Evolutionary conservation across 164 flowering plant genomes (phyloP).

Genomic region (Liquidambar formosana): DNA sequence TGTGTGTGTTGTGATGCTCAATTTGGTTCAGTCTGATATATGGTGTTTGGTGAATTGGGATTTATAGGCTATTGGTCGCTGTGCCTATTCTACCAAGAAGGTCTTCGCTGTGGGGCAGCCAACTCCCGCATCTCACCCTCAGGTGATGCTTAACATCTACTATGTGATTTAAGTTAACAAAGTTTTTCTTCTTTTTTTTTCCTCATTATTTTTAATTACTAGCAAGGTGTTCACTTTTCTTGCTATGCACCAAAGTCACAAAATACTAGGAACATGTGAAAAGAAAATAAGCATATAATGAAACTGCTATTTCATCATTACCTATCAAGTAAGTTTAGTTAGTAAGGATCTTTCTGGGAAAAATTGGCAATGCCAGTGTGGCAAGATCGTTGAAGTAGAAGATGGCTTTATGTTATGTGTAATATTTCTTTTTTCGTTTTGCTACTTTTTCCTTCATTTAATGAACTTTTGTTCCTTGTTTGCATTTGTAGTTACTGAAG

Average conservation of each 20-base stretch:
- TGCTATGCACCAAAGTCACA: not conserved
- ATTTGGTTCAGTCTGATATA: slow-evolving; percentile 1
- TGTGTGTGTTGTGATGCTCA: too few relatives aligned
- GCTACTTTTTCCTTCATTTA: not conserved
- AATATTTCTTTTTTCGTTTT: not conserved
- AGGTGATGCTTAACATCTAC: slow-evolving; percentile 41
- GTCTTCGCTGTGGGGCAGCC: slow-evolving; percentile 80
- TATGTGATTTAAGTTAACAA: not conserved
- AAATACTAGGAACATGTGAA: not conserved
- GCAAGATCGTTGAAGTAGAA: not conserved
- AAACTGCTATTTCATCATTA: too few relatives aligned
- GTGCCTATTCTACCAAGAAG: slow-evolving; percentile 42
- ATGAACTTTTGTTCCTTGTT: not conserved
- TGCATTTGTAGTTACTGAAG: slow-evolving; percentile 50
- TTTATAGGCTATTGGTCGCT: slow-evolving; percentile 30
- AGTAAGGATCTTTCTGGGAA: too few relatives aligned
- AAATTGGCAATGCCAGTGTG: not conserved
- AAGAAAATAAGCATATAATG: too few relatives aligned
- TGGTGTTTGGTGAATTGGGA: slow-evolving; percentile 9
- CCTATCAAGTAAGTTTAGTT: too few relatives aligned
- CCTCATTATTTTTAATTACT: not conserved
- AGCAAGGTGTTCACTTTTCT: not conserved
- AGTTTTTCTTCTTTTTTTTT: too few relatives aligned
- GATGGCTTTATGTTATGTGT: not conserved
- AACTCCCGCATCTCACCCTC: slow-evolving; percentile 78